Evolutionary conservation across 768 basidiomycete species (phyloP), one percentile per base, ranked within the genome.

Genomic region (Sarcodon sp.): DNA sequence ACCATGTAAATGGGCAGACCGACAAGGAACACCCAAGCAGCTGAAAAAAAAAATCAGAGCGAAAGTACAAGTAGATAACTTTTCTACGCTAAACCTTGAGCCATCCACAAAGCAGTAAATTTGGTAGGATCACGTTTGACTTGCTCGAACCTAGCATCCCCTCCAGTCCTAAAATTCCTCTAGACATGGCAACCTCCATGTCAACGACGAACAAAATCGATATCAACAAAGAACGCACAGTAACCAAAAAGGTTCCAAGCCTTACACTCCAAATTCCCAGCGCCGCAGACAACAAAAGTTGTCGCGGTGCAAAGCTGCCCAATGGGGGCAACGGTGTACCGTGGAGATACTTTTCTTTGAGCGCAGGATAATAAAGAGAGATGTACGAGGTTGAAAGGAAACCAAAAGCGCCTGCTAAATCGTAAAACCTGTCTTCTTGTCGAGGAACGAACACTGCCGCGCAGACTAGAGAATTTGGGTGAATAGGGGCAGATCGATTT

Each of bases 1-100:
- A 70, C 71, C 34, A 83, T 59, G 54, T 77, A 85, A 8, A 85
- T 76, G 3, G 84, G 83, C 10, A 87, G 67, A 13, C 83, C 80
- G 44, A 83, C 77, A 8, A 80, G 54, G 18, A 76, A 63, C 36
- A 85, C 73, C 84, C 84, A 86, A 2, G 75, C 76, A 0, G 79
- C 79, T 75, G 51, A 33, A 27, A 27, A 2, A 27, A 27, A 4
- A 3, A 3, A 27, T 27, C 2, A 27, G 21, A 27, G 4, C 21
- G 21, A 4, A 27, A 4, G 21, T 4, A 27, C 21, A 27, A 27
- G 21, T 27, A 27, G 4, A 27, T 27, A 27, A 27, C 4, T 27
- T 27, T 27, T 27, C 21, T 27, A 46, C 53, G 4, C 21, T 27
- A 43, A 53, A 73, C 76, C 76, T 68, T 79, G 77, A 3, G 69